Percentiles rank a stretch among this genome's conserved stretches.
phyloP scores from a whole-genome alignment of 768 basidiomycete species.

The Podaxis rugospora region DNA sequence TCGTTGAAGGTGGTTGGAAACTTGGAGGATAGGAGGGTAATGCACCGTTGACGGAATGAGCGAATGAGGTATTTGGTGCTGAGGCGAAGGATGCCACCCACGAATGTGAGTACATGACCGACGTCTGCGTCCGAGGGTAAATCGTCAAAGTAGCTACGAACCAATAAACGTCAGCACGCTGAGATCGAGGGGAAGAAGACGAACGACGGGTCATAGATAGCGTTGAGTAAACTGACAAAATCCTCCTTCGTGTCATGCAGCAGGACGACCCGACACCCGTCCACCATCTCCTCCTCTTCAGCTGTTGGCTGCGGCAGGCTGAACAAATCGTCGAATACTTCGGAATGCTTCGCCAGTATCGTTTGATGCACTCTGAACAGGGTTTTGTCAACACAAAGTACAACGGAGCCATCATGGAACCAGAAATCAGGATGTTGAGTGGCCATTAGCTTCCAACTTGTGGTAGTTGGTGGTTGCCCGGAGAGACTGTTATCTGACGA shows the following conservation, averaged over 20 bases:
- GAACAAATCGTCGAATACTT: slow-evolving; percentile 62
- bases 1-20: slow-evolving; percentile 36
- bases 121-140: slow-evolving; percentile 31
- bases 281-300: slow-evolving; percentile 32
- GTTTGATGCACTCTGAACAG: slow-evolving; percentile 44
- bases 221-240: slow-evolving; percentile 44
- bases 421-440: slow-evolving; percentile 33
- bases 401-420: slow-evolving; percentile 43
- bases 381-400: slow-evolving; percentile 33
- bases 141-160: slow-evolving; percentile 32
- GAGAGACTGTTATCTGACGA: not conserved
- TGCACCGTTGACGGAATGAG: slow-evolving; percentile 47
- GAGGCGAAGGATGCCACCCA: slow-evolving; percentile 56
- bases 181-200: slow-evolving; percentile 17
- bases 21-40: slow-evolving; percentile 38
- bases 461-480: not conserved
- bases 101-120: slow-evolving; percentile 38
- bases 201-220: slow-evolving; percentile 48
- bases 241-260: slow-evolving; percentile 46
- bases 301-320: slow-evolving; percentile 46
- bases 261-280: slow-evolving; percentile 46
- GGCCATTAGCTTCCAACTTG: slow-evolving; percentile 8
- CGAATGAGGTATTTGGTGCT: slow-evolving; percentile 58
- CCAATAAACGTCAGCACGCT: not conserved
- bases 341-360: slow-evolving; percentile 49